Base-by-base conservation (phyloP, 345 rosid species). In the Gynandropsis gynandra region DNA sequence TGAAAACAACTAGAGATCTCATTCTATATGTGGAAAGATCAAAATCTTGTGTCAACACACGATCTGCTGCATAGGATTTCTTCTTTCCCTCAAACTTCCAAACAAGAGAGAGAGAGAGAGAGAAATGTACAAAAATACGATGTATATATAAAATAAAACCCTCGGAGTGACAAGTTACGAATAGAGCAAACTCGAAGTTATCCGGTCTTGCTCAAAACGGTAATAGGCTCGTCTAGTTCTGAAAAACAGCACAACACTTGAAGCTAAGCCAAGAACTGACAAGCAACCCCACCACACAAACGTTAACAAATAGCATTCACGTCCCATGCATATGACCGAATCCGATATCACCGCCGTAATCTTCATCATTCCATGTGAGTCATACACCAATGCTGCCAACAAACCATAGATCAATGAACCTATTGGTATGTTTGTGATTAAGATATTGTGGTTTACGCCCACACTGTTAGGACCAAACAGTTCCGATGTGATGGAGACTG, bases 371-470 rank as follows among this genome's bases (percentile, higher is more conserved):
- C 72, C 80, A 65, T 80, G 79, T 10, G 77, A 59, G 50, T 90
- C 98, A 36, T 87, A 90, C 9, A 87, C 84, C 11, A 83, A 4
- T 7, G 96, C 96, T 8, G 98, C 96, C 8, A 87, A 65, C 56
- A 90, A 42, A 1, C 96, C 98, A 31, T 83, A 90, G 9, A 84
- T 47, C 31, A 87, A 78, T 0, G 98, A 90, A 1, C 98, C 98
- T 0, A 90, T 41, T 1, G 96, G 96, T 38, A 90, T 90, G 52
- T 90, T 90, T 63, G 98, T 87, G 66, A 90, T 90, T 13, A 90
- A 72, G 68, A 90, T 86, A 77, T 90, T 90, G 77, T 90, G 98
- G 66, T 90, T 90, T 41, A 90, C 89, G 2, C 98, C 94, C 0
- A 85, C 72, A 24, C 95, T 83, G 33, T 87, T 86, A 0, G 95